These are phyloP conservation scores for Hyaloscypha variabilis DNA, from an alignment of 495 filamentous ascomycete species.

Conservation along the genomic window DNA sequence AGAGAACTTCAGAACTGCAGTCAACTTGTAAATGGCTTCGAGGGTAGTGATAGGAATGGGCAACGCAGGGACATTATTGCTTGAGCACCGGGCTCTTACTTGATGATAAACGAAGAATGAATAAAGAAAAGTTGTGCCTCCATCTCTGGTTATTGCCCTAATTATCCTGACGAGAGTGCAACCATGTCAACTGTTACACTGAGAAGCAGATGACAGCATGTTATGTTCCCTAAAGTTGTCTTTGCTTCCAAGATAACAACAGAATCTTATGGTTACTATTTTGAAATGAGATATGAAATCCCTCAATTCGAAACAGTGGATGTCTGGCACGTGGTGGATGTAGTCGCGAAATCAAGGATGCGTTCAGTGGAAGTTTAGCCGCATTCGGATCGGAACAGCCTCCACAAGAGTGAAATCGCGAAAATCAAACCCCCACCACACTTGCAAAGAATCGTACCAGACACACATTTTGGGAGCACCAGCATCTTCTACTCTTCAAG, in stretches of 20 bases:
- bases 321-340: neutral
- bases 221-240: neutral
- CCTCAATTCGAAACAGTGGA: neutral
- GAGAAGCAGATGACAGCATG: too few relatives aligned
- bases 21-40: conserved; percentile 69
- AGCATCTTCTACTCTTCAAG: neutral
- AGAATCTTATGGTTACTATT: neutral
- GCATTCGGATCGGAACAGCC: neutral
- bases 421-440: neutral
- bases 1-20: conserved; percentile 83
- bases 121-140: conserved; percentile 27
- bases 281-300: neutral
- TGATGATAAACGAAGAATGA: conserved; percentile 18
- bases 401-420: conserved; percentile 8
- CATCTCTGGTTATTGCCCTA: conserved; percentile 5
- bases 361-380: neutral
- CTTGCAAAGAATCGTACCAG: neutral
- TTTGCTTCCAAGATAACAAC: neutral
- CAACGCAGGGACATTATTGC: conserved; percentile 1
- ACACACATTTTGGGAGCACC: neutral
- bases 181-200: too few relatives aligned
- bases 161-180: neutral
- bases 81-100: neutral
- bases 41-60: neutral
- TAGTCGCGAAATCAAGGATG: neutral